These are phyloP conservation scores for Neurospora crassa DNA, from an alignment of 2,329 filamentous ascomycete genomes.

Conservation along the genomic window DNA sequence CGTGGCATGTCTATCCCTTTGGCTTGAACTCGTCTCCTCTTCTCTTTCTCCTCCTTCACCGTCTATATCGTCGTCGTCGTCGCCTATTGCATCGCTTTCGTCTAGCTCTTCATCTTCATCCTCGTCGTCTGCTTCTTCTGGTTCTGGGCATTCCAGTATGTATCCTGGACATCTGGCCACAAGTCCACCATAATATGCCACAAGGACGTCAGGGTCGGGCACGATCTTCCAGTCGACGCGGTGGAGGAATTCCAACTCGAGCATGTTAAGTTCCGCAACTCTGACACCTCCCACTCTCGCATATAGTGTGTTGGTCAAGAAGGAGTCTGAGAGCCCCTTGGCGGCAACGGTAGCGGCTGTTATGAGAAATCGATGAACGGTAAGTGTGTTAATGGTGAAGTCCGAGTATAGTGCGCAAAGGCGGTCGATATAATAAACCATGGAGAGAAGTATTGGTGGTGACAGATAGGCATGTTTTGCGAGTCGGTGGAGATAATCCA, in stretches of 20 bases:
- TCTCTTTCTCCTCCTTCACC: slow-evolving; percentile 10
- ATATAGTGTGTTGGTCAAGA: slow-evolving; percentile 98
- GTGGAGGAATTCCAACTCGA: slow-evolving; percentile 90
- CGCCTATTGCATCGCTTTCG: slow-evolving; percentile 22
- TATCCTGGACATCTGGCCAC: slow-evolving; percentile 58
- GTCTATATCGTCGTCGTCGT: slow-evolving; percentile 25
- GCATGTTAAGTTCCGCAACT: slow-evolving; percentile 75
- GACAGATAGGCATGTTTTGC: slow-evolving; percentile 90
- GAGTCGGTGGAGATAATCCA: slow-evolving; percentile 85
- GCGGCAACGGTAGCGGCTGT: slow-evolving; percentile 91
- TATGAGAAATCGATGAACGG: slow-evolving; percentile 94
- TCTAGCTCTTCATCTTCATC: slow-evolving; percentile 25
- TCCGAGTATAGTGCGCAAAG: slow-evolving; percentile 86
- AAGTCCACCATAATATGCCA: slow-evolving; percentile 85
- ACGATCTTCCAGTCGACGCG: slow-evolving; percentile 95
- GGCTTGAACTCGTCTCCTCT: background rate
- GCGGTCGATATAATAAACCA: slow-evolving; percentile 98
- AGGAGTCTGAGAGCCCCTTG: slow-evolving; percentile 91
- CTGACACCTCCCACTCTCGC: slow-evolving; percentile 89
- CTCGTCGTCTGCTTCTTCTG: slow-evolving; percentile 21
- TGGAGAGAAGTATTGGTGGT: slow-evolving; percentile 87
- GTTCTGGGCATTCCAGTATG: slow-evolving; percentile 32
- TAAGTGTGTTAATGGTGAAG: slow-evolving; percentile 93
- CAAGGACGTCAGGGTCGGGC: slow-evolving; percentile 84
- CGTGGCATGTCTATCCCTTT: background rate